These are phyloP conservation scores for Spatholobus suberectus DNA, from an alignment of 306 rosid species.

Conservation along the genomic window DNA sequence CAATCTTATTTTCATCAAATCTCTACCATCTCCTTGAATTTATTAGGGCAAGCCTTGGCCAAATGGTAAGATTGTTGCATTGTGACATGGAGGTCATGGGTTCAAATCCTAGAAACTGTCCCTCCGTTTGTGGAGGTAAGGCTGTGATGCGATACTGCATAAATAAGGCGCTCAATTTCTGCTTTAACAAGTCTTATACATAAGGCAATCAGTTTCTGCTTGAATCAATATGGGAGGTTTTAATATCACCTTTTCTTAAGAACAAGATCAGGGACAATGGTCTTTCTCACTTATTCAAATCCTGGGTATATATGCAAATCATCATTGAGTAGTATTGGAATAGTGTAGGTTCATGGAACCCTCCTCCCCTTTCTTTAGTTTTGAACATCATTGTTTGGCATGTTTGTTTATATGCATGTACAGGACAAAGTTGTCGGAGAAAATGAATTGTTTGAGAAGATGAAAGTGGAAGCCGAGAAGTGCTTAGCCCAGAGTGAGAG, in stretches of 20 bases:
- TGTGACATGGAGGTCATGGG: neutral
- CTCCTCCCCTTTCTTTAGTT: neutral
- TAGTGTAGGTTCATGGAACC: neutral
- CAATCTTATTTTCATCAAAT: neutral
- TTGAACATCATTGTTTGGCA: slow-evolving; percentile 7
- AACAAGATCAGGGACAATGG: neutral
- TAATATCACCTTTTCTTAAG: slow-evolving; percentile 17
- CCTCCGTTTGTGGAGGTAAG: neutral
- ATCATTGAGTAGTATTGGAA: neutral
- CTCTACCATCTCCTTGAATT: neutral
- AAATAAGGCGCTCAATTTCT: neutral
- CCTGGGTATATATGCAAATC: slow-evolving; percentile 7
- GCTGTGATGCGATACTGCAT: neutral
- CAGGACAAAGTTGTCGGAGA: slow-evolving; percentile 91
- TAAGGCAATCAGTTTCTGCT: neutral
- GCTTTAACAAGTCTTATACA: neutral
- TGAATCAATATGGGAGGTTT: slow-evolving; percentile 11
- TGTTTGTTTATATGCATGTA: slow-evolving; percentile 28
- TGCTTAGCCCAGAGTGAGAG: slow-evolving; percentile 82
- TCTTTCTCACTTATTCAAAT: slow-evolving; percentile 12
- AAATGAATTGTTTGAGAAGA: slow-evolving; percentile 69
- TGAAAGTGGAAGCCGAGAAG: slow-evolving; percentile 85
- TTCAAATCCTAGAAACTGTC: neutral
- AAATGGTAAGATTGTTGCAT: neutral
- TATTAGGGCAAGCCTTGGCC: neutral